Conservation (phyloP, 305 asterid species). For the Fraxinus platypoda region DNA sequence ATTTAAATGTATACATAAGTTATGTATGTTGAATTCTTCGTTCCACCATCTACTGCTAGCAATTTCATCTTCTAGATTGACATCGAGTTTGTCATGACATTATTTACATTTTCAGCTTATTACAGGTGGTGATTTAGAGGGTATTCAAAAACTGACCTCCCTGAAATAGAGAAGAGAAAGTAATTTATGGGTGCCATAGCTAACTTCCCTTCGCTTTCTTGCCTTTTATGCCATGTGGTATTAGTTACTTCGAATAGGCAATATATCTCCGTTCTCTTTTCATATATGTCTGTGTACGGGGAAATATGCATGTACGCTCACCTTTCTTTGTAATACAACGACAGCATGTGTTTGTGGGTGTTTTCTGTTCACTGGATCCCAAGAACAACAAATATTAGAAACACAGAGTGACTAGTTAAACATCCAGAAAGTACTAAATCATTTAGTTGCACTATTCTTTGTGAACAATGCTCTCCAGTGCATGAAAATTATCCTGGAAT, state of each 20-base stretch:
- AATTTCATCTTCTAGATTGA: conserved; percentile 11
- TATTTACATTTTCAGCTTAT: conserved; percentile 19
- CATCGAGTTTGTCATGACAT: background rate
- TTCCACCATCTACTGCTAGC: conserved; percentile 15
- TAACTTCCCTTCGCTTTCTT: background rate
- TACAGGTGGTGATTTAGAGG: conserved; percentile 80
- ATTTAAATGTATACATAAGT: background rate
- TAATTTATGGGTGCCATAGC: conserved; percentile 25
- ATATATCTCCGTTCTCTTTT: background rate
- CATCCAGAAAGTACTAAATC: background rate
- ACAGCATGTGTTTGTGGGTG: background rate
- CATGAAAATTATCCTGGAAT: background rate
- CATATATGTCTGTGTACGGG: background rate
- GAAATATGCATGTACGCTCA: background rate
- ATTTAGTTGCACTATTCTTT: background rate
- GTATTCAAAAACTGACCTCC: conserved; percentile 78
- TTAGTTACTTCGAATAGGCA: background rate
- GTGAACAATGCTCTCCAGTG: background rate
- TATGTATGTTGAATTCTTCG: background rate
- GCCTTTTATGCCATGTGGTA: conserved; percentile 2
- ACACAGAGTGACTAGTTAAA: background rate
- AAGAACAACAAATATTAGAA: background rate
- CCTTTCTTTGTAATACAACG: background rate
- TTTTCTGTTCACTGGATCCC: background rate
- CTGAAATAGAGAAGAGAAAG: conserved; percentile 92